Evolutionary conservation across 2,329 filamentous ascomycete species (phyloP).

Genomic region (Amesomyces nigricolor): DNA sequence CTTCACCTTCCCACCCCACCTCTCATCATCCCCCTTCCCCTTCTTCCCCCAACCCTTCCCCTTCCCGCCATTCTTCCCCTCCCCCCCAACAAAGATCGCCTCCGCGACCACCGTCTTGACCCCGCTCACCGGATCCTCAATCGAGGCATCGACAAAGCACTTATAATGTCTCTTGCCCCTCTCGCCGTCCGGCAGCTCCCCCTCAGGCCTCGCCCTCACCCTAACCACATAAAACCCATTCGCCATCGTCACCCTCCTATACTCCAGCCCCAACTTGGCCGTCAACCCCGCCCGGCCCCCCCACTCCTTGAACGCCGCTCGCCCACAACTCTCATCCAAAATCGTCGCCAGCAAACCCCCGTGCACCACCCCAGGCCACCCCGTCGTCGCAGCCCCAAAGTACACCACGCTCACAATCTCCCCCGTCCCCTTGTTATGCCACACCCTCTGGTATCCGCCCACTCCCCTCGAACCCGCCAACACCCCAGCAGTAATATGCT

Average conservation of each 20-base stretch:
- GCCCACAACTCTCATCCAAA: slow-evolving; percentile 63
- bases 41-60: slow-evolving; percentile 30
- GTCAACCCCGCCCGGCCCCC: slow-evolving; percentile 41
- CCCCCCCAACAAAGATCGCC: slow-evolving; percentile 51
- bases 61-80: slow-evolving; percentile 38
- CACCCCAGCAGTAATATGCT: slow-evolving; percentile 38
- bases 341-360: slow-evolving; percentile 65
- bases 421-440: slow-evolving; percentile 54
- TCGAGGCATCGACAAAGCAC: slow-evolving; percentile 43
- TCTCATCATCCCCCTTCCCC: not conserved
- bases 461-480: slow-evolving; percentile 39
- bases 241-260: slow-evolving; percentile 54
- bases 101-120: slow-evolving; percentile 53
- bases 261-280: slow-evolving; percentile 54
- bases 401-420: slow-evolving; percentile 59
- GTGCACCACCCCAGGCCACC: slow-evolving; percentile 68
- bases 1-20: slow-evolving; percentile 5
- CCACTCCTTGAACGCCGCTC: slow-evolving; percentile 45
- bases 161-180: slow-evolving; percentile 41
- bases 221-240: slow-evolving; percentile 60
- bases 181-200: slow-evolving; percentile 24
- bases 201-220: slow-evolving; percentile 38
- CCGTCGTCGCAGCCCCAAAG: slow-evolving; percentile 58
- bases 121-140: slow-evolving; percentile 51
- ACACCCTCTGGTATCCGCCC: slow-evolving; percentile 53